These are phyloP conservation scores for Saccharomyces hybrid DNA, from an alignment of 1,139 yeast species.

Conservation along the genomic window DNA sequence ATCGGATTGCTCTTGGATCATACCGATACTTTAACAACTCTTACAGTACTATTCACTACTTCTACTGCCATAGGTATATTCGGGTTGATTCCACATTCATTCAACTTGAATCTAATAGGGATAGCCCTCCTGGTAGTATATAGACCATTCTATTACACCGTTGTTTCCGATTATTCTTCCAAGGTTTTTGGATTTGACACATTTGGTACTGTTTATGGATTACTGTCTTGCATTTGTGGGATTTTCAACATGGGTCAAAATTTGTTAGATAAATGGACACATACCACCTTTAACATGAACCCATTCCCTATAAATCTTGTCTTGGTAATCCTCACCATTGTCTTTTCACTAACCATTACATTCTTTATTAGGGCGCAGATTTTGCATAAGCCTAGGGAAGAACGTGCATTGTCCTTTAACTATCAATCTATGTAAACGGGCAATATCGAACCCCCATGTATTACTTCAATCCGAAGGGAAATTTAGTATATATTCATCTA, in stretches of 20 bases:
- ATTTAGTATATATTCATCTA: neutral
- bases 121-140: slow-evolving; percentile 67
- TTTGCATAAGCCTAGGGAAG: neutral
- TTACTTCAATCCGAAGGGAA: neutral
- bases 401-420: neutral
- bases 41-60: slow-evolving; percentile 44
- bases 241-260: slow-evolving; percentile 66
- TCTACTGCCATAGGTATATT: slow-evolving; percentile 59
- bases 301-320: slow-evolving; percentile 68
- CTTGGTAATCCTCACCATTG: slow-evolving; percentile 34
- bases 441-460: neutral
- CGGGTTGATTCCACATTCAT: slow-evolving; percentile 51
- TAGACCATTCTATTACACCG: slow-evolving; percentile 88
- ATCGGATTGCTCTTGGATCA: slow-evolving; percentile 78
- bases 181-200: slow-evolving; percentile 90
- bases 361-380: slow-evolving; percentile 3
- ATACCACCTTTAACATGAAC: slow-evolving; percentile 57
- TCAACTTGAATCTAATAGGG: slow-evolving; percentile 51
- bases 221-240: slow-evolving; percentile 76
- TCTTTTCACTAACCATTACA: slow-evolving; percentile 5
- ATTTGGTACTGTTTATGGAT: slow-evolving; percentile 87
- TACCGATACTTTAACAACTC: slow-evolving; percentile 51
- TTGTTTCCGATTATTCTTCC: slow-evolving; percentile 83
- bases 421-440: neutral
- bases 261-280: slow-evolving; percentile 60